These are phyloP conservation scores for Talaromyces verruculosus DNA, from an alignment of 2,329 filamentous ascomycete genomes.

Conservation along the genomic window DNA sequence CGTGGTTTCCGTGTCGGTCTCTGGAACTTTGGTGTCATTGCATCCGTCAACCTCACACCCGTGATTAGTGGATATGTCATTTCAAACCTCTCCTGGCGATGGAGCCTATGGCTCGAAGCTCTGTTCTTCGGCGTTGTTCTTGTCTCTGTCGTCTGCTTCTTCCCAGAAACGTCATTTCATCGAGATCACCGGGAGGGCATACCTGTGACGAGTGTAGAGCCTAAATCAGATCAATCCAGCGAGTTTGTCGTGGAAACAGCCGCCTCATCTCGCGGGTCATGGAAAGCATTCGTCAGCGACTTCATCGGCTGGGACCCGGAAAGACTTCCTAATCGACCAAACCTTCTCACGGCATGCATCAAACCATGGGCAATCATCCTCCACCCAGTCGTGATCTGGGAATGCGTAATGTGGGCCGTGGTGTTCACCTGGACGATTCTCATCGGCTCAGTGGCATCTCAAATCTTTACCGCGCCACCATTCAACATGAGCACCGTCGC, in stretches of 20 bases:
- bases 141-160: background rate
- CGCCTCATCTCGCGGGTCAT: background rate
- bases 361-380: background rate
- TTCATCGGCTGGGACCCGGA: background rate
- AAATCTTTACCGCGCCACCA: background rate
- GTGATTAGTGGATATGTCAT: conserved; percentile 6
- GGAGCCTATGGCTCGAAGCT: background rate
- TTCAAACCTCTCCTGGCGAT: conserved; percentile 2
- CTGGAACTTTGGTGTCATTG: conserved; percentile 8
- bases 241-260: background rate
- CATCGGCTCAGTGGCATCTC: conserved; percentile 1
- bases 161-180: background rate
- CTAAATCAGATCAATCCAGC: background rate
- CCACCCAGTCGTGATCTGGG: conserved; percentile 8
- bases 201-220: background rate
- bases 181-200: background rate
- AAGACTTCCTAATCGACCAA: background rate
- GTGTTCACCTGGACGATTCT: conserved; percentile 6
- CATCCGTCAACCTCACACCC: conserved; percentile 1
- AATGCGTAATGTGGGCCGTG: conserved; percentile 4
- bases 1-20: conserved; percentile 32
- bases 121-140: background rate
- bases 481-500: background rate
- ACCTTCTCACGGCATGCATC: background rate
- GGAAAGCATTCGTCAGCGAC: background rate